Conservation (phyloP, 106 monocot species). For the Hemerocallis citrina region DNA sequence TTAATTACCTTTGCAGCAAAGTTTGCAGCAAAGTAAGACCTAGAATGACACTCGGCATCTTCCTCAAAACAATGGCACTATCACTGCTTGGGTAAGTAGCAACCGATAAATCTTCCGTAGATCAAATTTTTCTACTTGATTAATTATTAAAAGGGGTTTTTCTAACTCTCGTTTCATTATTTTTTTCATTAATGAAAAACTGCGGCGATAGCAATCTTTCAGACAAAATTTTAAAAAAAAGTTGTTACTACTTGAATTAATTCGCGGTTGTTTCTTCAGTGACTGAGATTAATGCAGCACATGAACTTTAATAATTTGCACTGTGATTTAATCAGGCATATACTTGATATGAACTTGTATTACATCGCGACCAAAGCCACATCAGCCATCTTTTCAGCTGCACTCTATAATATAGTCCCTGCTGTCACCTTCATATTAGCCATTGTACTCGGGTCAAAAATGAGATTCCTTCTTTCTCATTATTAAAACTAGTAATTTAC, state of each 20-base stretch:
- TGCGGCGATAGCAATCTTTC: too few relatives aligned
- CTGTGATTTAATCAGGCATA: neutral
- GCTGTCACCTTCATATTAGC: neutral
- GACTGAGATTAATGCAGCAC: too few relatives aligned
- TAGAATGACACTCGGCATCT: neutral
- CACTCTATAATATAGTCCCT: neutral
- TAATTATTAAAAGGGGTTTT: neutral
- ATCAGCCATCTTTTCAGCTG: neutral
- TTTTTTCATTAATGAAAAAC: too few relatives aligned
- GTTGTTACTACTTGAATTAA: too few relatives aligned
- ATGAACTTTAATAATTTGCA: neutral
- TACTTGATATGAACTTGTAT: constrained; percentile 3
- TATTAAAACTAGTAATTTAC: too few relatives aligned
- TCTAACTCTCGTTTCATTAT: neutral
- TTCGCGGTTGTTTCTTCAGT: too few relatives aligned
- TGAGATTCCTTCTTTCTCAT: too few relatives aligned
- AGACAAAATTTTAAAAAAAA: too few relatives aligned
- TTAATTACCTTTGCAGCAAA: too few relatives aligned
- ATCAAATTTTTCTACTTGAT: neutral
- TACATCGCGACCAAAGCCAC: neutral
- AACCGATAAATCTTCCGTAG: neutral
- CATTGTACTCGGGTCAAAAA: neutral
- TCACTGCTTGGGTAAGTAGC: neutral
- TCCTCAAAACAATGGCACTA: neutral
- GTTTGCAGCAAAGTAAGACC: too few relatives aligned